Evolutionary conservation across 192 early-diverging fungal species (phyloP).

Genomic region (Backusella parvicylindrica): DNA sequence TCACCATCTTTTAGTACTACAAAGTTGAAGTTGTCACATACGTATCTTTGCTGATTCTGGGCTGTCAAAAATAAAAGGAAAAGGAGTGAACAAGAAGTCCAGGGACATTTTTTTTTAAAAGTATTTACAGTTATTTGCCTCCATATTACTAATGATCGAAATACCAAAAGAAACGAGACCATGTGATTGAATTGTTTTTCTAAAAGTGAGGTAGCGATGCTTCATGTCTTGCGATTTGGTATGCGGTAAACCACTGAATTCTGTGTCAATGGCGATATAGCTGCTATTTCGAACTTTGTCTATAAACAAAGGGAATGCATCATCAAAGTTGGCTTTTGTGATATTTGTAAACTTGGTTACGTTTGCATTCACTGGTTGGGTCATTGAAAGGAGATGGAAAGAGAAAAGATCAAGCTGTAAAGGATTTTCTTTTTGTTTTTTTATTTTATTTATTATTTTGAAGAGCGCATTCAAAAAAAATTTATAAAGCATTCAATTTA

Average conservation of each 20-base stretch:
- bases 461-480: not conserved
- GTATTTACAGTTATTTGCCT: not conserved
- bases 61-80: not conserved
- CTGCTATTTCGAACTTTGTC: constrained; percentile 47
- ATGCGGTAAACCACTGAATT: constrained; percentile 82
- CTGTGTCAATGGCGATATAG: constrained; percentile 87
- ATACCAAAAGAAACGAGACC: constrained; percentile 86
- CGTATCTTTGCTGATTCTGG: not conserved
- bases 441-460: not conserved
- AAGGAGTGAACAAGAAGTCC: not conserved
- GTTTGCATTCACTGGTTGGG: not conserved
- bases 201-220: constrained; percentile 76
- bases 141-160: constrained; percentile 51
- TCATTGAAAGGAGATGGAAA: not conserved
- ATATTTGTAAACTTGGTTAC: constrained; percentile 57
- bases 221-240: constrained; percentile 63
- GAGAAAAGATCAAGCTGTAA: not conserved
- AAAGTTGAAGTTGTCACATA: constrained; percentile 58
- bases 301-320: constrained; percentile 44
- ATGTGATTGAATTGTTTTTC: constrained; percentile 66
- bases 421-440: not conserved
- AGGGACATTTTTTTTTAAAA: not conserved
- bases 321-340: constrained; percentile 56
- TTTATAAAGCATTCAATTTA: not conserved
- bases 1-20: constrained; percentile 1